These are phyloP conservation scores for Strobilomyces echinocephalus DNA, from an alignment of 768 basidiomycete genomes.

Conservation along the genomic window DNA sequence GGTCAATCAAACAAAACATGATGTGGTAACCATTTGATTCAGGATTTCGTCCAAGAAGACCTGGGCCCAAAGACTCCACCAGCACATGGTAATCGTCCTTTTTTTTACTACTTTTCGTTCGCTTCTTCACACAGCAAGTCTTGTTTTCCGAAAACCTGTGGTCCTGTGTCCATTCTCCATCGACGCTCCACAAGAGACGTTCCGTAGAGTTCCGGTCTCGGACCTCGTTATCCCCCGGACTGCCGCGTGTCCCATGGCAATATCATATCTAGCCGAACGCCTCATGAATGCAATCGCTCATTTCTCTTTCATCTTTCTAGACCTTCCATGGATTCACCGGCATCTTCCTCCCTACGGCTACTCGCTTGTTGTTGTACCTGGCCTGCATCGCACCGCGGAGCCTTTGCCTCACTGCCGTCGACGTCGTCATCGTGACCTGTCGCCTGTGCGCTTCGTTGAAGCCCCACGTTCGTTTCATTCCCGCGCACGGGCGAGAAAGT, in stretches of 20 bases:
- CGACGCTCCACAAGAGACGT: not conserved
- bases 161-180: conserved; percentile 7
- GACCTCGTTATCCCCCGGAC: conserved; percentile 19
- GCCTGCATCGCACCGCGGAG: conserved; percentile 16
- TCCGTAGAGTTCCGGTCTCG: conserved; percentile 20
- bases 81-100: conserved; percentile 24
- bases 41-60: conserved; percentile 15
- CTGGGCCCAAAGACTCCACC: conserved; percentile 26
- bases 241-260: conserved; percentile 5
- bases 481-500: conserved; percentile 19
- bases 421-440: conserved; percentile 25
- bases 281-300: conserved; percentile 10
- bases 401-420: conserved; percentile 6
- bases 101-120: conserved; percentile 5
- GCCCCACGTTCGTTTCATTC: conserved; percentile 26
- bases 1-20: conserved; percentile 7
- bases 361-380: conserved; percentile 19
- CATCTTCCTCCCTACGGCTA: conserved; percentile 6
- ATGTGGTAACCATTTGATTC: conserved; percentile 23
- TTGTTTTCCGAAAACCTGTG: conserved; percentile 18
- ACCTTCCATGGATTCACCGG: conserved; percentile 7
- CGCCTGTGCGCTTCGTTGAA: conserved; percentile 10
- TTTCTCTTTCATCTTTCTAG: conserved; percentile 10
- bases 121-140: not conserved
- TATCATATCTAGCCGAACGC: conserved; percentile 29